Conservation (phyloP, 805 yeast genomes). For the Zygotorulaspora chibaensis region DNA sequence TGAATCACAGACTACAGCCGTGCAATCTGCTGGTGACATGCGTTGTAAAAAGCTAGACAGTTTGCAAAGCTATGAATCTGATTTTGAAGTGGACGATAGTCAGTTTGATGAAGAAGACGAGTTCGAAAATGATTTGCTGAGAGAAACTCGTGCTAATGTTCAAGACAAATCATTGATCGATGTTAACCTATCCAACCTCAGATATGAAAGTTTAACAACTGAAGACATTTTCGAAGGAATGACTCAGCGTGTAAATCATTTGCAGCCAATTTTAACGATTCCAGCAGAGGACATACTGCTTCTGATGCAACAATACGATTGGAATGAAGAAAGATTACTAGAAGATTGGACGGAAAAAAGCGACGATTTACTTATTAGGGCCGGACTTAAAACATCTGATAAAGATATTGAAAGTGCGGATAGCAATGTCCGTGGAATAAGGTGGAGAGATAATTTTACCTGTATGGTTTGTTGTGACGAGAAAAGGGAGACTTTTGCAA, state of each 20-base stretch:
- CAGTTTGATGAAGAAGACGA: constrained; percentile 23
- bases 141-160: constrained; percentile 17
- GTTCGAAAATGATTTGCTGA: constrained; percentile 22
- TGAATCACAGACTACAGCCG: constrained; percentile 10
- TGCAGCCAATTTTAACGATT: constrained; percentile 29
- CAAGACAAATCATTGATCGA: constrained; percentile 14
- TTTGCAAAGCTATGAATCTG: constrained; percentile 18
- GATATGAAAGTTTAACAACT: constrained; percentile 34
- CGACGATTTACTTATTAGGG: constrained; percentile 32
- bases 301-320: constrained; percentile 46
- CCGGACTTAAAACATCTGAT: constrained; percentile 29
- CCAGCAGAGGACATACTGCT: constrained; percentile 37
- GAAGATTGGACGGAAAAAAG: constrained; percentile 51
- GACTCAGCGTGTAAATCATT: constrained; percentile 25
- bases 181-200: constrained; percentile 23
- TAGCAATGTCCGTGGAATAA: constrained; percentile 13
- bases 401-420: neutral
- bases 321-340: constrained; percentile 56
- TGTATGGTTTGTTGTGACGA: constrained; percentile 77
- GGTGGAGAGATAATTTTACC: constrained; percentile 30
- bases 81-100: constrained; percentile 23
- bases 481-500: constrained; percentile 41
- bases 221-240: constrained; percentile 31
- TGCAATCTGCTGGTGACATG: constrained; percentile 7
- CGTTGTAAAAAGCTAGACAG: constrained; percentile 8